Evolutionary conservation across 371 early-diverging fungal species (phyloP), one percentile per base, ranked within the genome.

Genomic region (Mucor lusitanicus): DNA sequence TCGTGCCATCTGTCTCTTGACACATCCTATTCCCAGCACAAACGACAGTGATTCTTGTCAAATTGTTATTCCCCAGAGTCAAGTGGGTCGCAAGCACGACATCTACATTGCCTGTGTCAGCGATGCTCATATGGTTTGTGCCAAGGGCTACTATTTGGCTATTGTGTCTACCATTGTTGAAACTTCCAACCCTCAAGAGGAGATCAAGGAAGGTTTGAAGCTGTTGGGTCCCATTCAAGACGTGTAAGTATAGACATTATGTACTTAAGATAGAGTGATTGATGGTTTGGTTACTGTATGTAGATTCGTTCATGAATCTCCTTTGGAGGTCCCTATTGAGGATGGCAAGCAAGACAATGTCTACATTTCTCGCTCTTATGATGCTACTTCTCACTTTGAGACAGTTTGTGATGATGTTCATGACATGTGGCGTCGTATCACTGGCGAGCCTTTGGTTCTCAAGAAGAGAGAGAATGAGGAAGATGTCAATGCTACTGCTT

Each of bases 341-440:
- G 94, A 96, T 75, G 98, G 98, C 42, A 87, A 76, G 46, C 76
- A 82, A 23, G 95, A 95, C 63, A 86, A 93, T 63, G 88, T 96
- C 48, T 99, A 91, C 79, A 87, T 99, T 55, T 91, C 96, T 64
- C 92, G 91, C 71, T 94, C 94, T 33, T 99, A 98, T 75, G 99
- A 99, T 86, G 98, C 99, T 42, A 96, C 99, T 17, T 93, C 96
- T 25, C 98, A 99, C 87, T 99, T 99, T 89, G 99, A 97, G 78
- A 94, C 98, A 59, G 94, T 97, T 23, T 97, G 94, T 80, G 91
- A 93, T 46, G 99, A 99, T 80, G 95, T 99, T 68, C 94, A 95
- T 84, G 88, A 89, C 73, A 82, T 99, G 48, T 99, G 98, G 87
- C 88, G 91, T 80, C 91, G 97, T 66, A 85, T 94, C 57, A 96